Percentiles rank a stretch among this genome's conserved stretches.
These are phyloP conservation scores for Neoboletus magnificus DNA, from an alignment of 768 basidiomycete species.

Conservation along the genomic window DNA sequence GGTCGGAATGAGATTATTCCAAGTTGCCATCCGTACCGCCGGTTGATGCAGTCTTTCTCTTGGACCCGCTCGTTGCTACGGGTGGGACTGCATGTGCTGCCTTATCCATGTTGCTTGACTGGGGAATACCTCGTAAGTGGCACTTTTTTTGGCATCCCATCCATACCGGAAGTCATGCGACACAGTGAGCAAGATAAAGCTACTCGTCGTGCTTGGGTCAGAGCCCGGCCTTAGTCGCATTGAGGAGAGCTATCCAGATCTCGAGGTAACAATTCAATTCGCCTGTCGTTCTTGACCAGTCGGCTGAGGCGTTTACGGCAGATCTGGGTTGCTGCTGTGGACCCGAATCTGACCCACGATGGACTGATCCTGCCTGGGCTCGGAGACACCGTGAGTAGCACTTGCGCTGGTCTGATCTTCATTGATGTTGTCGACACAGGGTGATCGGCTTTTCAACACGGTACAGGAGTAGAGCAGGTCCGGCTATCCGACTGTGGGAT, in stretches of 20 bases:
- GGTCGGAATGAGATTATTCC: slow-evolving; percentile 65
- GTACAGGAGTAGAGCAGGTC: slow-evolving; percentile 35
- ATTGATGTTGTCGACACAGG: slow-evolving; percentile 41
- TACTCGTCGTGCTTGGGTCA: slow-evolving; percentile 80
- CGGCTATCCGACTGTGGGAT: neutral
- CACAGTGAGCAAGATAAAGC: slow-evolving; percentile 67
- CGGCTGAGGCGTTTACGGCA: slow-evolving; percentile 29
- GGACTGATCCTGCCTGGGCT: slow-evolving; percentile 89
- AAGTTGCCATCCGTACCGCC: slow-evolving; percentile 76
- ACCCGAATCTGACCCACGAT: slow-evolving; percentile 62
- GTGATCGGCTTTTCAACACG: slow-evolving; percentile 84
- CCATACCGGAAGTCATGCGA: neutral
- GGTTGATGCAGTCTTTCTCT: slow-evolving; percentile 79
- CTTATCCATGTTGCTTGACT: slow-evolving; percentile 78
- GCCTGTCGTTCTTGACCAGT: neutral
- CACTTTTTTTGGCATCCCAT: neutral
- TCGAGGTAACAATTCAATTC: slow-evolving; percentile 56
- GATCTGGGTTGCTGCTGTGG: slow-evolving; percentile 88
- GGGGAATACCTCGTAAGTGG: slow-evolving; percentile 68
- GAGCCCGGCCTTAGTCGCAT: slow-evolving; percentile 69
- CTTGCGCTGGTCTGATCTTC: neutral
- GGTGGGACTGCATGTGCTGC: slow-evolving; percentile 92
- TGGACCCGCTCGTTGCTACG: slow-evolving; percentile 93
- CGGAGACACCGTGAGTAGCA: slow-evolving; percentile 74
- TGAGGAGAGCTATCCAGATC: slow-evolving; percentile 61